Conservation (phyloP, 768 basidiomycete species). For the Suillus placidus region DNA sequence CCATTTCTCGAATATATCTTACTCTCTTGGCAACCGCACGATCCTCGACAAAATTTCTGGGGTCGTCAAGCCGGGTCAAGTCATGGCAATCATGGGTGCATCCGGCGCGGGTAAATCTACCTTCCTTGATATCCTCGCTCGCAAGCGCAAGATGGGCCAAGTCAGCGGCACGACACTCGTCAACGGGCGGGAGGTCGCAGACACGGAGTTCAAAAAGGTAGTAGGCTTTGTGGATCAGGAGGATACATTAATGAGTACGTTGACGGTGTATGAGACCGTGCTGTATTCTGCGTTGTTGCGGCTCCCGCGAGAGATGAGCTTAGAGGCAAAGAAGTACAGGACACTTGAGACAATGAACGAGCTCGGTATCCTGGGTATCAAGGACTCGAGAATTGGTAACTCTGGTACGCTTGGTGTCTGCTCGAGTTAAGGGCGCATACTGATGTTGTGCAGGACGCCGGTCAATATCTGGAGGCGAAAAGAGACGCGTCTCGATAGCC, state of each 20-base stretch:
- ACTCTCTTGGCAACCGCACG: slow-evolving; percentile 60
- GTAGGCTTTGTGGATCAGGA: slow-evolving; percentile 98
- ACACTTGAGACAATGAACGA: slow-evolving; percentile 97
- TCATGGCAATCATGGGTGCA: slow-evolving; percentile 96
- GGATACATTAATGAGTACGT: slow-evolving; percentile 94
- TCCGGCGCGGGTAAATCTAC: slow-evolving; percentile 98
- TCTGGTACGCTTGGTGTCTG: slow-evolving; percentile 49
- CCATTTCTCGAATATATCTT: slow-evolving; percentile 87
- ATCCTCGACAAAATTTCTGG: slow-evolving; percentile 87
- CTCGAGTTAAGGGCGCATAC: background rate
- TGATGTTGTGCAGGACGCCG: slow-evolving; percentile 53
- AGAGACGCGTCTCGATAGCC: slow-evolving; percentile 94
- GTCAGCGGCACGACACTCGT: slow-evolving; percentile 77
- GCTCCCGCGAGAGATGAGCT: slow-evolving; percentile 92
- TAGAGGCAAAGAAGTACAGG: slow-evolving; percentile 92
- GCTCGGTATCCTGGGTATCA: slow-evolving; percentile 89
- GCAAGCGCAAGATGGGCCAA: slow-evolving; percentile 81
- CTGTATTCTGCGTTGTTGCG: slow-evolving; percentile 90
- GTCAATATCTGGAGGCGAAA: slow-evolving; percentile 97
- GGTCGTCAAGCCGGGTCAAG: slow-evolving; percentile 81
- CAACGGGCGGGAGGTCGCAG: slow-evolving; percentile 79
- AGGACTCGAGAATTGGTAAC: slow-evolving; percentile 87
- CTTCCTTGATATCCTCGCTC: slow-evolving; percentile 92
- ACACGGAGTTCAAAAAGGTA: slow-evolving; percentile 79
- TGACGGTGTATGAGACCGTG: slow-evolving; percentile 98